Percentiles rank a stretch among this genome's conserved stretches.
These are phyloP conservation scores for Trametes maxima DNA, from an alignment of 768 basidiomycete genomes.

Conservation along the genomic window DNA sequence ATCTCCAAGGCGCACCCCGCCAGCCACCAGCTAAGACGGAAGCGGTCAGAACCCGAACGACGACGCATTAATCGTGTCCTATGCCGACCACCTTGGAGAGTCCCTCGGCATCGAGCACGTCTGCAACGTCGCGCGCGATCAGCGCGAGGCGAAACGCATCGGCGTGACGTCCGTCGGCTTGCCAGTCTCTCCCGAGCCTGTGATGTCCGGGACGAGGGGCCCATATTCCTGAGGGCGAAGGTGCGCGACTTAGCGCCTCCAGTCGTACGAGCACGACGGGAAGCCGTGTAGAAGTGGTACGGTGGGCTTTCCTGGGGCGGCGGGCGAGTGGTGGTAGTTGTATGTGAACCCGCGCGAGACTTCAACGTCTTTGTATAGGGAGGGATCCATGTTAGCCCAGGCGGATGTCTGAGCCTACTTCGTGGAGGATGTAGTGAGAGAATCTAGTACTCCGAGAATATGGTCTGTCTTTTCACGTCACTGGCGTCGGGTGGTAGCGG, in stretches of 20 bases:
- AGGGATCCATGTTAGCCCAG: conserved; percentile 22
- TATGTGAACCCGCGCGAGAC: conserved; percentile 39
- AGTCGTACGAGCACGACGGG: conserved; percentile 44
- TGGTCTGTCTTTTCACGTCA: too few relatives aligned
- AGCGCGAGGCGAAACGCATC: conserved; percentile 29
- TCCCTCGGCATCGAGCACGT: conserved; percentile 36
- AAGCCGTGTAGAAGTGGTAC: conserved; percentile 50
- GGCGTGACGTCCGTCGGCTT: conserved; percentile 40
- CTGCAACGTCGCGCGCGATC: conserved; percentile 36
- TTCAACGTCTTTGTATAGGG: conserved; percentile 35
- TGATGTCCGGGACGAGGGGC: conserved; percentile 47
- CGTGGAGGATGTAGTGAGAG: too few relatives aligned
- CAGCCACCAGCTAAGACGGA: too few relatives aligned
- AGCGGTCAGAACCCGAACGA: too few relatives aligned
- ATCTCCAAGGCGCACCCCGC: too few relatives aligned
- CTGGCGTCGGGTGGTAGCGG: too few relatives aligned
- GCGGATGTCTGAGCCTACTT: too few relatives aligned
- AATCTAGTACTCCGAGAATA: too few relatives aligned
- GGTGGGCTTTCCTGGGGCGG: conserved; percentile 36
- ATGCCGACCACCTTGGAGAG: conserved; percentile 36
- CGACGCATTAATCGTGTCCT: conserved; percentile 38
- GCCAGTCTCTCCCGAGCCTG: conserved; percentile 48
- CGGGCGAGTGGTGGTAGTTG: conserved; percentile 36
- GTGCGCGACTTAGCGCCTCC: conserved; percentile 43
- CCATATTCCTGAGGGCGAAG: conserved; percentile 45